Base-by-base conservation (phyloP, 2,329 filamentous ascomycete species). In the Endoconidiophora polonica region DNA sequence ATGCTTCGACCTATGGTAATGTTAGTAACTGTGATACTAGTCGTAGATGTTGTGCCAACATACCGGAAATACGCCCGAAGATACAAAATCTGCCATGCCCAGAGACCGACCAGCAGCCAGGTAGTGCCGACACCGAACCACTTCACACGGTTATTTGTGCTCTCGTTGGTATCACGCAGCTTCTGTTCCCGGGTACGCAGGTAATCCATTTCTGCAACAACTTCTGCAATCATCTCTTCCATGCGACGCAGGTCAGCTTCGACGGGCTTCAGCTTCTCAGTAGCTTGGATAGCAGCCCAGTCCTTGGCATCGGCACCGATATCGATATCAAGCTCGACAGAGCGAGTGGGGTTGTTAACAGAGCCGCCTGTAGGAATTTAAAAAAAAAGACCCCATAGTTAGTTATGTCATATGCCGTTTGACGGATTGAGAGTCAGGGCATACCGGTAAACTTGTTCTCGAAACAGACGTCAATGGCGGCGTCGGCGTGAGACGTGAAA, bases 131-230 rank as follows among this genome's bases (percentile, higher is more conserved):
- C 80, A 45, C 90, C 90, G 67, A 98, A 98, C 87, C 86, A 96
- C 73, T 96, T 98, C 61, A 98, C 91, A 53, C 91, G 79, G 68
- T 84, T 91, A 69, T 98, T 98, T 57, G 91, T 98, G 73, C 90
- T 96, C 81, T 98, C 91, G 67, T 98, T 98, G 58, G 91, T 98
- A 69, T 98, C 90, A 64, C 91, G 76, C 59, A 98, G 76, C 72
- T 86, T 94, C 76, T 94, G 87, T 73, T 98, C 91, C 59, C 91
- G 78, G 38, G 66, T 60, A 57, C 91, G 78, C 59, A 98, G 77
- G 69, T 96, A 98, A 57, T 96, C 90, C 90, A 98, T 94, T 74
- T 96, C 90, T 55, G 67, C 67, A 45, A 95, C 90, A 56, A 96
- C 79, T 69, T 96, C 90, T 57, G 72, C 74, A 38, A 94, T 83